A percentile compares a stretch with the other conserved stretches of the same genome.
Evolutionary conservation across 306 rosid genomes (phyloP).

Genomic region (Castanopsis chinensis): DNA sequence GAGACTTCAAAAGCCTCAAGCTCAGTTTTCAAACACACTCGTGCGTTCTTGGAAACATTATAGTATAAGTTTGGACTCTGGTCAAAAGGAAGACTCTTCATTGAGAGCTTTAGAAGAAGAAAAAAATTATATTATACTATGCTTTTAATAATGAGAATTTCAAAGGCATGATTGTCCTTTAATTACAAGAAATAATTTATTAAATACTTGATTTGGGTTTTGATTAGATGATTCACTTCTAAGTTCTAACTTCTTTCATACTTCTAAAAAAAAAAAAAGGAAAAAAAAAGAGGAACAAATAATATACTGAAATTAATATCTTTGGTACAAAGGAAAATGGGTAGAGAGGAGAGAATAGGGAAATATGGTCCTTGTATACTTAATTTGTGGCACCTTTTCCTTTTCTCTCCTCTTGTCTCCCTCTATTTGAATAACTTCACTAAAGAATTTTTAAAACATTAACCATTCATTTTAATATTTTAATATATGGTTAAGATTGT

Average conservation of each 20-base stretch:
- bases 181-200: background rate
- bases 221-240: background rate
- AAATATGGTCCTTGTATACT: too few relatives aligned
- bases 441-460: too few relatives aligned
- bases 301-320: too few relatives aligned
- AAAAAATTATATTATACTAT: background rate
- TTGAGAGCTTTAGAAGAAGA: background rate
- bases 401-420: too few relatives aligned
- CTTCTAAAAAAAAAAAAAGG: too few relatives aligned
- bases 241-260: background rate
- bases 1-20: conserved; percentile 5
- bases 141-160: background rate
- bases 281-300: too few relatives aligned
- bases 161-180: background rate
- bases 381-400: too few relatives aligned
- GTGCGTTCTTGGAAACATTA: conserved; percentile 34
- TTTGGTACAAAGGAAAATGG: too few relatives aligned
- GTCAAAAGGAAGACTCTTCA: conserved; percentile 1
- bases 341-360: too few relatives aligned
- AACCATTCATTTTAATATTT: too few relatives aligned
- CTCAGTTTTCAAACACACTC: conserved; percentile 27
- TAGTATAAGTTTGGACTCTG: background rate
- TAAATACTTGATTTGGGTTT: background rate
- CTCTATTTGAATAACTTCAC: too few relatives aligned
- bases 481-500: too few relatives aligned